These are phyloP conservation scores for Porodaedalea pini DNA, from an alignment of 1,284 basidiomycete genomes.

Conservation along the genomic window DNA sequence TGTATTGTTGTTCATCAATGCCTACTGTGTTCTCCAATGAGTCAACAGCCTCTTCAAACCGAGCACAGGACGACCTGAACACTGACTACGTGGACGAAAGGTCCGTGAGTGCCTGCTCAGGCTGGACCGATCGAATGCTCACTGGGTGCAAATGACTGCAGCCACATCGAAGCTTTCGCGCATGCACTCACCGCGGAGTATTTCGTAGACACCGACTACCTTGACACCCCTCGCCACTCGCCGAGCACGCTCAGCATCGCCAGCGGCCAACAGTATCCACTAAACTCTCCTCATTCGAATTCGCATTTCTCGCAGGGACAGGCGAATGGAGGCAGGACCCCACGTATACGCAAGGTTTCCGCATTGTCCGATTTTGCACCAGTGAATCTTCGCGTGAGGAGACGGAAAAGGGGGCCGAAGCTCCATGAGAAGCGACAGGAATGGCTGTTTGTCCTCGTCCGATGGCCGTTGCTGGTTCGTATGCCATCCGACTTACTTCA, in stretches of 20 bases:
- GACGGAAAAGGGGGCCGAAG: constrained; percentile 49
- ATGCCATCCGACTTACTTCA: constrained; percentile 13
- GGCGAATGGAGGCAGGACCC: constrained; percentile 24
- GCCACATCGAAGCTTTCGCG: constrained; percentile 70
- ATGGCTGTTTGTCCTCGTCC: constrained; percentile 74
- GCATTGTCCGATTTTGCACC: constrained; percentile 93
- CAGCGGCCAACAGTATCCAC: constrained; percentile 30
- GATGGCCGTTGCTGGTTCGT: constrained; percentile 84
- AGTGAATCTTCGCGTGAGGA: constrained; percentile 76
- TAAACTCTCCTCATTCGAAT: constrained; percentile 39
- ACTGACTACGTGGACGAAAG: constrained; percentile 67
- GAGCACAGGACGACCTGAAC: constrained; percentile 2
- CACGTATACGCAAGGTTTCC: constrained; percentile 70
- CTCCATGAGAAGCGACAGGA: constrained; percentile 58
- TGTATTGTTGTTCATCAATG: neutral
- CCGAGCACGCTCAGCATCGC: constrained; percentile 34
- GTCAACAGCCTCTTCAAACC: neutral
- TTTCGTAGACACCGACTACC: constrained; percentile 41
- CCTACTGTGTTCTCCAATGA: neutral
- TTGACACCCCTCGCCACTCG: constrained; percentile 32
- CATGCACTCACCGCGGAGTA: constrained; percentile 65
- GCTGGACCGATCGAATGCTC: constrained; percentile 1
- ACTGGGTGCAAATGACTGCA: constrained; percentile 28
- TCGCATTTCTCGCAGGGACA: too few relatives aligned
- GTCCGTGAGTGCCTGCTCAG: constrained; percentile 38